Percentiles rank a stretch among this genome's conserved stretches.
Conservation (phyloP, 306 rosid species). For the Quercus engelmannii region DNA sequence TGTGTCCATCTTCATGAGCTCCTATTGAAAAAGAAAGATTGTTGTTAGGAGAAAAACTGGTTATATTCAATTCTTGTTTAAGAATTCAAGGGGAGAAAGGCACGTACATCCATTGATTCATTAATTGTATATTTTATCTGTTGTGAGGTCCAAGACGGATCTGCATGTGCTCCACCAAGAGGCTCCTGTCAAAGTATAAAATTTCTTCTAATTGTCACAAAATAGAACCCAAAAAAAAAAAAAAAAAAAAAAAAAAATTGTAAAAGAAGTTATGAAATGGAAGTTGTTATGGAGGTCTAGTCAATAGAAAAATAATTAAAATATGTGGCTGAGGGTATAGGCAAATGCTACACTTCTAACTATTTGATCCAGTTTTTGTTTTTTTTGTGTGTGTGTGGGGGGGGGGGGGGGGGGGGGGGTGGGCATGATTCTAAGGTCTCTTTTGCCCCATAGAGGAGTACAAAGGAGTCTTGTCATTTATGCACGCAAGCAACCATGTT, state of each 20-base stretch:
- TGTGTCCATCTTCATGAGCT: conserved; percentile 58
- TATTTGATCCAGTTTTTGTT: too few species aligned
- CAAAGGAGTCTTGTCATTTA: too few species aligned
- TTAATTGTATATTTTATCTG: conserved; percentile 73
- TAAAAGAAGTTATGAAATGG: background rate
- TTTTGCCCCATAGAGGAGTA: too few species aligned
- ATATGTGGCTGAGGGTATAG: too few species aligned
- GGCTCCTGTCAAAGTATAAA: conserved; percentile 65
- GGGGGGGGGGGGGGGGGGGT: too few species aligned
- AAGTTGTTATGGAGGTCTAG: conserved; percentile 2
- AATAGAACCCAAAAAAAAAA: too few species aligned
- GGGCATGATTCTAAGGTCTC: too few species aligned
- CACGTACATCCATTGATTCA: conserved; percentile 80
- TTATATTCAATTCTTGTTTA: conserved; percentile 13
- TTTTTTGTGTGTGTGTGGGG: too few species aligned
- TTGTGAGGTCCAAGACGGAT: conserved; percentile 79
- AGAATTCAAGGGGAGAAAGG: background rate
- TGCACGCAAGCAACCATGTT: too few species aligned
- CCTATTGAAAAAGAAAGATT: conserved; percentile 46
- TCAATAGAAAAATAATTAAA: background rate
- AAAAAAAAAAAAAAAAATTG: background rate
- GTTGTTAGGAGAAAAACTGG: conserved; percentile 6
- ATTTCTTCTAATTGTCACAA: conserved; percentile 8
- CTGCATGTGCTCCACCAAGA: conserved; percentile 90
- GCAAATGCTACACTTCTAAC: too few species aligned